These are phyloP conservation scores for Colletotrichum zoysiae DNA, from an alignment of 2,329 filamentous ascomycete genomes.

Conservation along the genomic window DNA sequence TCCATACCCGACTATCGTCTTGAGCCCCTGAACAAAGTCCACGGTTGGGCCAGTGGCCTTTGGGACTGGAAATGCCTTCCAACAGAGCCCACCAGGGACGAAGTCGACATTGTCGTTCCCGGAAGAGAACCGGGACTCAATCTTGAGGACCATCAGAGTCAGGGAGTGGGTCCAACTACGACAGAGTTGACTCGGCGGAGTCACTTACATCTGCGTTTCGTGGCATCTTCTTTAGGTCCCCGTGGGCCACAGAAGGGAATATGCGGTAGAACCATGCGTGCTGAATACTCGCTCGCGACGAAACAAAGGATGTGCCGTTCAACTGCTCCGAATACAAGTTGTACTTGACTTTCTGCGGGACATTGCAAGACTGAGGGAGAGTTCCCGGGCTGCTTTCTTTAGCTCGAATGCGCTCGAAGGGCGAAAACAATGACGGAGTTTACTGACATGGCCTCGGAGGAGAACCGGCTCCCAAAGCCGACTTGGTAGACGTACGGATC, in stretches of 20 bases:
- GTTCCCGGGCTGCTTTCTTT: constrained; percentile 35
- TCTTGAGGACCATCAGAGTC: constrained; percentile 22
- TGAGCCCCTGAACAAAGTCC: constrained; percentile 62
- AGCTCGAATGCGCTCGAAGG: background rate
- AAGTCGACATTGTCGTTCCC: constrained; percentile 55
- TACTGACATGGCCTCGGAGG: constrained; percentile 45
- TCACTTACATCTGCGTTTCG: constrained; percentile 37
- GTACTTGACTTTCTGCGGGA: constrained; percentile 57
- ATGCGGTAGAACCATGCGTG: constrained; percentile 51
- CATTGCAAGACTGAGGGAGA: constrained; percentile 49
- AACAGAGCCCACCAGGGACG: constrained; percentile 56
- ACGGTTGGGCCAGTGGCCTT: constrained; percentile 44
- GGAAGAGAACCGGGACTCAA: constrained; percentile 53
- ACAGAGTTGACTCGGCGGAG: constrained; percentile 18
- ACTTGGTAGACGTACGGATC: constrained; percentile 45
- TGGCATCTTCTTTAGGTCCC: constrained; percentile 30
- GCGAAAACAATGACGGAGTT: background rate
- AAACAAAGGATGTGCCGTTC: constrained; percentile 56
- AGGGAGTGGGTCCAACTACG: background rate
- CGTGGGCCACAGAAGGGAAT: constrained; percentile 47
- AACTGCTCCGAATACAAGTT: constrained; percentile 62
- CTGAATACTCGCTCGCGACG: constrained; percentile 38
- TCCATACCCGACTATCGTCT: constrained; percentile 62
- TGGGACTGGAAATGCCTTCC: constrained; percentile 52
- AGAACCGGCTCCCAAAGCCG: constrained; percentile 44